Evolutionary conservation across 1,139 yeast species (phyloP), one percentile per base, ranked within the genome.

Genomic region (Hemisphaericaspora xylofermentans): DNA sequence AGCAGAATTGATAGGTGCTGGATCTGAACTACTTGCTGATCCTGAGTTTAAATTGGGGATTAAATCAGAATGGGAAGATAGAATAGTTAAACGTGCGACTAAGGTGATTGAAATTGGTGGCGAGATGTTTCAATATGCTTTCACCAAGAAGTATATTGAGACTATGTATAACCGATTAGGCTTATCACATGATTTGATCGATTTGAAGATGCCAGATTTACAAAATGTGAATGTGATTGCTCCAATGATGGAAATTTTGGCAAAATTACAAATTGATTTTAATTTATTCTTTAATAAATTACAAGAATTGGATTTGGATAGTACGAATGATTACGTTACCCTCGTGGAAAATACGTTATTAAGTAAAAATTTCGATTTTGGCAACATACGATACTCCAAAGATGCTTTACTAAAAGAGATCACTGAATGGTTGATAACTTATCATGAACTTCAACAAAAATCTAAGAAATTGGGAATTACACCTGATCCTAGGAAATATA

Each of bases 1-100:
- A 50, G 93, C 89, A 0, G 91, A 87, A 55, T 70, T 91, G 15
- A 67, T 91, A 21, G 96, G 95, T 4, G 82, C 84, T 3, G 88
- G 84, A 1, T 63, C 72, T 7, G 67, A 66, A 13, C 52, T 76
- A 13, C 57, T 82, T 3, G 72, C 77, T 28, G 71, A 75, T 38
- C 59, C 64, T 1, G 52, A 54, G 8, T 64, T 66, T 35, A 50
- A 60, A 10, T 58, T 63, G 4, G 72, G 60, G 9, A 55, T 78
- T 10, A 66, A 68, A 26, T 67, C 70, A 17, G 80, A 76, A 21
- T 65, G 74, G 61, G 80, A 80, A 44, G 78, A 75, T 4, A 54
- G 60, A 3, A 68, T 88, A 10, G 70, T 83, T 9, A 57, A 67
- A 22, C 65, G 88, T 13, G 96, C 95, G 1, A 80, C 84, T 17